phyloP scores from a whole-genome alignment of 257 asterid genomes.

The Plectranthus barbatus region DNA sequence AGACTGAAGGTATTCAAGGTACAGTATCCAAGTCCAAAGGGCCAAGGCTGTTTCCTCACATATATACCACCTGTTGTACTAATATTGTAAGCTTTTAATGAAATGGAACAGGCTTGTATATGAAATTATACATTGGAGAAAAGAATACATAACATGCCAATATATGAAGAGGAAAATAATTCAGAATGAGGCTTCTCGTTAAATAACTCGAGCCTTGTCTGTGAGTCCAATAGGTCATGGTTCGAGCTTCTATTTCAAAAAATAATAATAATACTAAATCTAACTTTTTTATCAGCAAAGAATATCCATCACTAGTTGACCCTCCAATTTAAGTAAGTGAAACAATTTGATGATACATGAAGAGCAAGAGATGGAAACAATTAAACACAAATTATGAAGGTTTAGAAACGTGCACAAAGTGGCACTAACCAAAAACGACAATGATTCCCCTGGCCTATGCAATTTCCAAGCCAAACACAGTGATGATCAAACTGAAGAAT shows the following conservation, averaged over 20 bases:
- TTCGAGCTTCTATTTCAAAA: too few species aligned
- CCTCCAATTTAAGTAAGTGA: neutral
- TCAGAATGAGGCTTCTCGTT: too few species aligned
- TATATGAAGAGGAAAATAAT: neutral
- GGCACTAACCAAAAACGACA: conserved; percentile 74
- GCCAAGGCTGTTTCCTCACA: conserved; percentile 75
- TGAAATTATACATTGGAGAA: conserved; percentile 1
- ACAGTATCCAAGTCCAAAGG: conserved; percentile 80
- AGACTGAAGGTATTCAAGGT: conserved; percentile 60
- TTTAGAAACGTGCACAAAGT: neutral
- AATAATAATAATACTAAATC: too few species aligned
- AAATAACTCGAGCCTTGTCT: too few species aligned
- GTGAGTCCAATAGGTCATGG: too few species aligned
- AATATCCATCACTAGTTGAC: neutral
- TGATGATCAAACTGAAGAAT: conserved; percentile 99
- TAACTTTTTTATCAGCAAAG: neutral
- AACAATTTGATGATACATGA: neutral
- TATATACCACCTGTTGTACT: conserved; percentile 82
- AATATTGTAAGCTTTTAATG: neutral
- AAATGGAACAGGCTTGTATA: neutral
- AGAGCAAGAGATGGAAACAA: conserved; percentile 1
- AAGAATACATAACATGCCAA: neutral
- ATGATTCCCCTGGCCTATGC: conserved; percentile 91
- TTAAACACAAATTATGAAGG: neutral
- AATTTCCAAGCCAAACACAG: conserved; percentile 97